phyloP scores from a whole-genome alignment of 2,329 filamentous ascomycete species.

The Sporothrix humicola region DNA sequence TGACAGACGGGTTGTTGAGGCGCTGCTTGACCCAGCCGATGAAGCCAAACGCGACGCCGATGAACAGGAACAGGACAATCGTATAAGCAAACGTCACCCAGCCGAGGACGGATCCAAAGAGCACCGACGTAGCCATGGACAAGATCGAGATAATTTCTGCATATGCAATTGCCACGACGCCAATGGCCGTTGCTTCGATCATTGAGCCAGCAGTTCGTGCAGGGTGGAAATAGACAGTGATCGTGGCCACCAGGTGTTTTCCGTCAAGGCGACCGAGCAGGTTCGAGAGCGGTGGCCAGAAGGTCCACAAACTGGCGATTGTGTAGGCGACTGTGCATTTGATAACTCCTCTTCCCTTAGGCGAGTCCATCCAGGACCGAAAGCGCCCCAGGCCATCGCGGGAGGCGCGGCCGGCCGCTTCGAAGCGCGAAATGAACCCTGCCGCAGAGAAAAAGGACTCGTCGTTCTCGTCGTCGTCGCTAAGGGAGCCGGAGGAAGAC shows the following conservation, averaged over 20 bases:
- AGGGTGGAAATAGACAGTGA: conserved; percentile 95
- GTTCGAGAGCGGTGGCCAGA: conserved; percentile 72
- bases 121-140: conserved; percentile 86
- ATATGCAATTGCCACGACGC: conserved; percentile 78
- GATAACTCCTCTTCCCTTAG: conserved; percentile 77
- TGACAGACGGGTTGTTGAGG: conserved; percentile 78
- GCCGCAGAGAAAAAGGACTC: conserved; percentile 45
- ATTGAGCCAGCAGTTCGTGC: conserved; percentile 86
- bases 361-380: conserved; percentile 69
- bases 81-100: conserved; percentile 75
- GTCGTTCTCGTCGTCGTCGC: conserved; percentile 39
- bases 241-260: conserved; percentile 91
- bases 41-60: conserved; percentile 84
- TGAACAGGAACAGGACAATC: conserved; percentile 80
- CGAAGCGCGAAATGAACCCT: conserved; percentile 38
- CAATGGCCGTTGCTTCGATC: conserved; percentile 81
- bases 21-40: conserved; percentile 86
- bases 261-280: conserved; percentile 84
- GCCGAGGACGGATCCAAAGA: conserved; percentile 72
- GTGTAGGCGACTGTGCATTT: conserved; percentile 93
- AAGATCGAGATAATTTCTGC: conserved; percentile 75
- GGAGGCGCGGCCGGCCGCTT: conserved; percentile 19
- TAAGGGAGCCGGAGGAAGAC: conserved; percentile 7
- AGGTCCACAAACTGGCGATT: conserved; percentile 83
- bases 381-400: conserved; percentile 43